Evolutionary conservation across 148 eudicot species (phyloP), one percentile per base, ranked within the genome.

Genomic region (Cornus florida): DNA sequence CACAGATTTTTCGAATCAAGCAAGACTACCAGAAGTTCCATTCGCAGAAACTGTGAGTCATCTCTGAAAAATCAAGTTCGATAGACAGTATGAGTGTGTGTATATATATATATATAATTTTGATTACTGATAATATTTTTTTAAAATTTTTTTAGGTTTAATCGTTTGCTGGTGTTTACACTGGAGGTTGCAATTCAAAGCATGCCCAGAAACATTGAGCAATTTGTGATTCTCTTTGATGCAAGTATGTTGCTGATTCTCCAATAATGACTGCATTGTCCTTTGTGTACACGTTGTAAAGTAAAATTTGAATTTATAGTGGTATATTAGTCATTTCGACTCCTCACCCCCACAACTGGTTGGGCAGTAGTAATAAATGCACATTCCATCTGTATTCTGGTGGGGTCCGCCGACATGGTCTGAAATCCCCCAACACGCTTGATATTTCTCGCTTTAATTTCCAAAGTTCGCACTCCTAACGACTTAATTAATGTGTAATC

Each of bases 161-260:
- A 89, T 80, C 90, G 98, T 4, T 83, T 96, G 86, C 73, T 96
- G 85, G 99, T 94, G 66, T 96, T 96, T 76, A 96, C 99, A 20
- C 83, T 96, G 17, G 99, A 96, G 85, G 99, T 93, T 76, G 99
- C 99, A 1, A 85, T 91, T n/a, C 99, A 96, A 88, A 92, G 90
- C 67, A 92, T 96, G 99, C 84, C 93, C 2, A 91, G 78, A 86
- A 87, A 86, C 78, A 90, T 87, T 14, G 94, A 92, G 7, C 94
- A 96, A 73, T 90, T 96, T 73, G 93, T 93, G 69, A 76, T 96
- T 74, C 90, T 96, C 53, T 90, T 96, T 79, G 99, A 96, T 60
- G 98, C 98, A 6, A 96, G 99, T 96, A 88, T 92, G 98, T 85
- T 24, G 66, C 57, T 12, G 66, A 3, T 39, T 60, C 56, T 2